Percentiles rank a stretch among this genome's conserved stretches.
Conservation (phyloP, 176 grass and related monocot genomes). For the Triticum turgidum region DNA sequence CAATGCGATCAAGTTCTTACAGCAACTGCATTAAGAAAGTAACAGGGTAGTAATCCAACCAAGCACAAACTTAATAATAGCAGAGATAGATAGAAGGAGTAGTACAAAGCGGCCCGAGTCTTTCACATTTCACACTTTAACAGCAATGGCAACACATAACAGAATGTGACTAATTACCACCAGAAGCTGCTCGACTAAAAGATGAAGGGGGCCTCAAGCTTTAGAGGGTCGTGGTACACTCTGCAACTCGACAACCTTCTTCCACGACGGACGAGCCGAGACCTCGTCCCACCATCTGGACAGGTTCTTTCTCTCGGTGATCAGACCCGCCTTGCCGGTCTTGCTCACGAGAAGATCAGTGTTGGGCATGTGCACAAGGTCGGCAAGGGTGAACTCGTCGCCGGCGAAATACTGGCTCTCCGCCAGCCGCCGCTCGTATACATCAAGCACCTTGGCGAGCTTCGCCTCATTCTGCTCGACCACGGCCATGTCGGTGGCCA, state of each 20-base stretch:
- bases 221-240: slow-evolving; percentile 36
- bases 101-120: slow-evolving; percentile 2
- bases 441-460: slow-evolving; percentile 79
- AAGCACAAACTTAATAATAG: background rate
- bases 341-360: slow-evolving; percentile 53
- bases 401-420: slow-evolving; percentile 75
- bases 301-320: slow-evolving; percentile 70
- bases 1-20: background rate
- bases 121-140: background rate
- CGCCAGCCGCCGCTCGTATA: slow-evolving; percentile 63
- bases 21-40: too few relatives aligned
- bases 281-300: slow-evolving; percentile 88
- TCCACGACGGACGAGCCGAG: slow-evolving; percentile 60
- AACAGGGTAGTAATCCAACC: background rate
- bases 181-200: background rate
- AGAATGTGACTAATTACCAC: slow-evolving; percentile 3
- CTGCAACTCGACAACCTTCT: slow-evolving; percentile 72
- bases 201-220: slow-evolving; percentile 21
- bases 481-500: slow-evolving; percentile 50
- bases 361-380: slow-evolving; percentile 87
- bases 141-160: background rate
- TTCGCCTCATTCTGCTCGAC: slow-evolving; percentile 74
- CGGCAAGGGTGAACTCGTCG: slow-evolving; percentile 74
- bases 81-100: background rate
- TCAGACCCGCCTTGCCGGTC: slow-evolving; percentile 39